A percentile compares a stretch with the other conserved stretches of the same genome.
Evolutionary conservation across 345 rosid species (phyloP).

Genomic region (Syzygium oleosum): DNA sequence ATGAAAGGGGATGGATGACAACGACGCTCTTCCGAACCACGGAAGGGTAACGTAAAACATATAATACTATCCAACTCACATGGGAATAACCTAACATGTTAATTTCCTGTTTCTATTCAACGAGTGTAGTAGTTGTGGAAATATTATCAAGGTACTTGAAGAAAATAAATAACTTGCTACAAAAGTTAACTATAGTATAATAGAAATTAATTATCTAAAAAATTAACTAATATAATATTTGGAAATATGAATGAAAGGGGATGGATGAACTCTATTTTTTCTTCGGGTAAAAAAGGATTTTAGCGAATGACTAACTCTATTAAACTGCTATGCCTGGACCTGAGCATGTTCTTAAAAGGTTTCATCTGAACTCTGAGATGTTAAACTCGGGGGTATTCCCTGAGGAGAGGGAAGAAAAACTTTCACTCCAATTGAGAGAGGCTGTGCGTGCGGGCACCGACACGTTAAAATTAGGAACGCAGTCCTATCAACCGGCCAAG

Average conservation of each 20-base stretch:
- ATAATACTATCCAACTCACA: not conserved
- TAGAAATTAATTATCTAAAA: not conserved
- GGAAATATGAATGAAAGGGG: not conserved
- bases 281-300: not conserved
- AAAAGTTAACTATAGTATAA: not conserved
- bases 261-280: not conserved
- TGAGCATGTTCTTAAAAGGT: too few species aligned
- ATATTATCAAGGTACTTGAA: not conserved
- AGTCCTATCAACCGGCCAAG: too few species aligned
- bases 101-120: not conserved
- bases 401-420: too few species aligned
- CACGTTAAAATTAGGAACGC: too few species aligned
- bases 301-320: not conserved
- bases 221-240: not conserved
- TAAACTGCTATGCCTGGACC: too few species aligned
- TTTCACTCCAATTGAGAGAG: too few species aligned
- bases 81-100: not conserved
- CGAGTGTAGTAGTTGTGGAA: not conserved
- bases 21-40: not conserved
- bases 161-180: not conserved
- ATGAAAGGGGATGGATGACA: not conserved
- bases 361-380: too few species aligned
- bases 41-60: not conserved
- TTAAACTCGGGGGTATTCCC: too few species aligned
- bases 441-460: too few species aligned